Percentiles rank a stretch among this genome's conserved stretches.
These are phyloP conservation scores for Crithidia thermophila DNA, from an alignment of 208 protist genomes.

Conservation along the genomic window DNA sequence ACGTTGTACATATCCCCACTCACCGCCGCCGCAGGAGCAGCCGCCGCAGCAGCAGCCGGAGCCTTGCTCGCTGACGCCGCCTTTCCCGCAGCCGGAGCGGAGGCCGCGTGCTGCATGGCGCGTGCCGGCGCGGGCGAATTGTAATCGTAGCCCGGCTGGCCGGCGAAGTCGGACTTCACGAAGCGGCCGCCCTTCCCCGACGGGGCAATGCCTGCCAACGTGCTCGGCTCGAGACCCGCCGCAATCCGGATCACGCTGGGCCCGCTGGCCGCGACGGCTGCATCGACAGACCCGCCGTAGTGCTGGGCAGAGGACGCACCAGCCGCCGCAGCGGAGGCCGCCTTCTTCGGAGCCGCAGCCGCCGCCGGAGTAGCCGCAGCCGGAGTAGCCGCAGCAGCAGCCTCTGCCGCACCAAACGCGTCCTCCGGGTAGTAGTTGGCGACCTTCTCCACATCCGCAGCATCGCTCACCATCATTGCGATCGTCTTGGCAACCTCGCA, in stretches of 20 bases:
- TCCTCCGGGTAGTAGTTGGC: slow-evolving; percentile 55
- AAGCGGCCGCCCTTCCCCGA: slow-evolving; percentile 81
- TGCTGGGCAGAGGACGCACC: slow-evolving; percentile 28
- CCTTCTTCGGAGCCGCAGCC: slow-evolving; percentile 10
- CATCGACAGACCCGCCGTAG: slow-evolving; percentile 67
- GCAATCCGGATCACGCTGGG: slow-evolving; percentile 84
- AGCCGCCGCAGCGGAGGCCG: slow-evolving; percentile 25
- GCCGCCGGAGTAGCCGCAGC: slow-evolving; percentile 25
- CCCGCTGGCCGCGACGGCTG: slow-evolving; percentile 71
- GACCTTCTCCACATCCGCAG: slow-evolving; percentile 75
- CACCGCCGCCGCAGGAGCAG: background rate
- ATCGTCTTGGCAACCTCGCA: slow-evolving; percentile 85
- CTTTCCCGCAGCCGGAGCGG: slow-evolving; percentile 16
- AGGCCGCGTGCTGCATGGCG: background rate
- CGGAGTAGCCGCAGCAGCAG: slow-evolving; percentile 33
- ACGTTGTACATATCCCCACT: slow-evolving; percentile 58
- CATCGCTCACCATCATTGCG: slow-evolving; percentile 85
- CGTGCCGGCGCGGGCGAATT: slow-evolving; percentile 39
- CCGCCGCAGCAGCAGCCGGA: slow-evolving; percentile 4
- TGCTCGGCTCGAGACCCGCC: slow-evolving; percentile 44
- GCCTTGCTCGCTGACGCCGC: background rate
- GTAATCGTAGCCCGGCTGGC: slow-evolving; percentile 84
- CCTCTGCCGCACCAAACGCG: slow-evolving; percentile 26
- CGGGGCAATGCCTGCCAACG: slow-evolving; percentile 49
- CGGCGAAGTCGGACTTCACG: slow-evolving; percentile 77